Conservation (phyloP, 1,284 basidiomycete species). For the Phaffia rhodozyma region DNA sequence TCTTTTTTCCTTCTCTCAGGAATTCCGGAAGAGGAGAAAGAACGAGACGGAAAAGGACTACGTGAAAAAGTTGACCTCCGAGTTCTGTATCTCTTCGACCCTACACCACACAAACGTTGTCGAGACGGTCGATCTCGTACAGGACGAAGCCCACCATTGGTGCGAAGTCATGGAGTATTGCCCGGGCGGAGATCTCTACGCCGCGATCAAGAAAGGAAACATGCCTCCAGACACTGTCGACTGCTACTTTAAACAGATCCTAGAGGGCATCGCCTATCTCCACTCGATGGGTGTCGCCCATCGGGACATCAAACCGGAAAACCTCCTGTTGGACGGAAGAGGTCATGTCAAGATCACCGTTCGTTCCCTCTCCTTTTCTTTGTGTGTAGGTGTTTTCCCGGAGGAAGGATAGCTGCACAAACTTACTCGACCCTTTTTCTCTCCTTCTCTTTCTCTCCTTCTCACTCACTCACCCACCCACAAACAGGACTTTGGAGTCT, state of each 20-base stretch:
- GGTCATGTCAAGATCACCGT: conserved; percentile 75
- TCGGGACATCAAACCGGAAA: conserved; percentile 96
- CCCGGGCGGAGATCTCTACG: conserved; percentile 91
- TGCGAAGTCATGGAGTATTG: conserved; percentile 99
- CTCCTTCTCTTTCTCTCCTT: neutral
- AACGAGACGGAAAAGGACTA: conserved; percentile 99
- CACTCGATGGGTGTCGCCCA: conserved; percentile 95
- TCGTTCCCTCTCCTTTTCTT: conserved; percentile 21
- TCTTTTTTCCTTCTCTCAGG: conserved; percentile 39
- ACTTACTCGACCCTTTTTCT: conserved; percentile 15
- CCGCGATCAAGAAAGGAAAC: conserved; percentile 92
- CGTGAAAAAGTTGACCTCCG: conserved; percentile 97
- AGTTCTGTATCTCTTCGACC: conserved; percentile 98
- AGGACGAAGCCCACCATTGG: conserved; percentile 93
- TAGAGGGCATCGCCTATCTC: conserved; percentile 76
- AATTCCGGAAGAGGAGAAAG: conserved; percentile 95
- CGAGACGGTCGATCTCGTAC: conserved; percentile 96
- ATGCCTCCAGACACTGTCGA: conserved; percentile 92
- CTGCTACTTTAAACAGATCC: conserved; percentile 94
- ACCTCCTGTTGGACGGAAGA: conserved; percentile 81
- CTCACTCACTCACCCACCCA: conserved; percentile 29
- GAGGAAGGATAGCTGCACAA: no score
- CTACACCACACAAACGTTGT: conserved; percentile 93
- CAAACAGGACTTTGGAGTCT: conserved; percentile 98
- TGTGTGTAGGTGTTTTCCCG: conserved; percentile 23